These are phyloP conservation scores for Fragaria iinumae DNA, from an alignment of 306 rosid species.

Conservation along the genomic window DNA sequence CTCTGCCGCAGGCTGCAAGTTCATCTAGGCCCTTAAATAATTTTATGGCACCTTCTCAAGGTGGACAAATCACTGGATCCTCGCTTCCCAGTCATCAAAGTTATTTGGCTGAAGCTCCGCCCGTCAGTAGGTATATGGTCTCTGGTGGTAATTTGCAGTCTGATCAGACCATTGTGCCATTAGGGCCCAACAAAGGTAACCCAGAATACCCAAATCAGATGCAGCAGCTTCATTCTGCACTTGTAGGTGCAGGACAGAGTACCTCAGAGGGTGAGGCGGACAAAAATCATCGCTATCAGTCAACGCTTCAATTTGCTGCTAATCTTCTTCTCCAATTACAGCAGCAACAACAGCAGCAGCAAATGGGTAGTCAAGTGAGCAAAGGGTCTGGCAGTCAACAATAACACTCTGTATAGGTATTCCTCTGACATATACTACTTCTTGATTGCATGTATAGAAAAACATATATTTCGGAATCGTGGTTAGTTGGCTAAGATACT, in stretches of 20 bases:
- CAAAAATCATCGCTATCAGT: slow-evolving; percentile 81
- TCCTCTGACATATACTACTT: slow-evolving; percentile 13
- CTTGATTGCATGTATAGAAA: background rate
- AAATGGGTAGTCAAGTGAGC: slow-evolving; percentile 50
- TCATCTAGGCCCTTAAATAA: slow-evolving; percentile 58
- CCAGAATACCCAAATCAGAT: slow-evolving; percentile 58
- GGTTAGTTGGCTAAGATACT: slow-evolving; percentile 13
- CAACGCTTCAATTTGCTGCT: slow-evolving; percentile 94
- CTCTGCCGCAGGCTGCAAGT: slow-evolving; percentile 51
- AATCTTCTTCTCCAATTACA: slow-evolving; percentile 91
- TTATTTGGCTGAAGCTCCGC: slow-evolving; percentile 56
- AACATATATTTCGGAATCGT: slow-evolving; percentile 17
- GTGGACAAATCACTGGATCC: slow-evolving; percentile 51
- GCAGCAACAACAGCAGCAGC: slow-evolving; percentile 66
- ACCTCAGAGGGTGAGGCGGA: slow-evolving; percentile 77
- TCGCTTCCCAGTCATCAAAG: slow-evolving; percentile 51
- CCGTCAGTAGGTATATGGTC: slow-evolving; percentile 44
- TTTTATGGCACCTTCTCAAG: slow-evolving; percentile 49
- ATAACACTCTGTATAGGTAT: slow-evolving; percentile 58
- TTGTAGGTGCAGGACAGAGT: slow-evolving; percentile 58
- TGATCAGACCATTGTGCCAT: slow-evolving; percentile 41
- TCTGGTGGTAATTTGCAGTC: slow-evolving; percentile 55
- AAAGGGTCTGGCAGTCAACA: slow-evolving; percentile 75
- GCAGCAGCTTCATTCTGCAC: slow-evolving; percentile 61
- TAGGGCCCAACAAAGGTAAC: slow-evolving; percentile 52